Percentiles rank a stretch among this genome's conserved stretches.
phyloP scores from a whole-genome alignment of 2,329 filamentous ascomycete species.

The Exophiala xenobiotica region DNA sequence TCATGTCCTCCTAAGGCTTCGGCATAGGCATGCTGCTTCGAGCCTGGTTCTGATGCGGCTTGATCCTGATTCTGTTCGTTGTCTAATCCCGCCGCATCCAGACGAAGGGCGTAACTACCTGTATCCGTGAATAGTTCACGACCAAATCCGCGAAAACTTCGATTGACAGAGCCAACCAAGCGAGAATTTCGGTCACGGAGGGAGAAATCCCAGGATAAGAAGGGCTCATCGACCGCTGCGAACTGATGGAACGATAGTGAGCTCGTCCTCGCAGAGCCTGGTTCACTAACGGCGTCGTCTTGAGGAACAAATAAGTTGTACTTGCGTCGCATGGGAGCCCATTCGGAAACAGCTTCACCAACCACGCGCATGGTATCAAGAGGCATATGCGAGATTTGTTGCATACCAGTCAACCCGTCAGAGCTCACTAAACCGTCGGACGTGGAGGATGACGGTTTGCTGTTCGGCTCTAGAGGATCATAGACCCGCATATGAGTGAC shows the following conservation, averaged over 20 bases:
- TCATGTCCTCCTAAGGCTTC: slow-evolving; percentile 19
- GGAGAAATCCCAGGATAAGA: slow-evolving; percentile 65
- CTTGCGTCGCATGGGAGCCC: slow-evolving; percentile 62
- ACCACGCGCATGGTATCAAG: slow-evolving; percentile 61
- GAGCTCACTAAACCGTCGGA: slow-evolving; percentile 22
- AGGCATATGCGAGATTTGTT: slow-evolving; percentile 55
- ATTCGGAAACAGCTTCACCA: slow-evolving; percentile 63
- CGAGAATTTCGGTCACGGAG: slow-evolving; percentile 51
- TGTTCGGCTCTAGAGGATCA: slow-evolving; percentile 49
- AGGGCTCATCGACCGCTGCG: slow-evolving; percentile 61
- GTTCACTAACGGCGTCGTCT: slow-evolving; percentile 36
- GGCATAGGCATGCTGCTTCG: slow-evolving; percentile 23
- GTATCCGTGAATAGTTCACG: slow-evolving; percentile 66
- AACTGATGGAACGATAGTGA: slow-evolving; percentile 55
- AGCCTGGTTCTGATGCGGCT: slow-evolving; percentile 40
- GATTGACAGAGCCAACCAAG: slow-evolving; percentile 62
- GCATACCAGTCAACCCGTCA: slow-evolving; percentile 43
- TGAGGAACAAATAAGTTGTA: slow-evolving; percentile 65
- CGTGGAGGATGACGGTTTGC: slow-evolving; percentile 35
- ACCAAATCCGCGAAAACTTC: slow-evolving; percentile 62
- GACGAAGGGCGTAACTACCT: slow-evolving; percentile 62
- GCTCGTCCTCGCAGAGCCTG: slow-evolving; percentile 33
- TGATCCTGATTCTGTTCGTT: slow-evolving; percentile 40
- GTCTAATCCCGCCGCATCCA: slow-evolving; percentile 58
- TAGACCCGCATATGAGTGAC: slow-evolving; percentile 59